Base-by-base conservation (phyloP, 75 land plant species). In the Adiantum capillusveneris region DNA sequence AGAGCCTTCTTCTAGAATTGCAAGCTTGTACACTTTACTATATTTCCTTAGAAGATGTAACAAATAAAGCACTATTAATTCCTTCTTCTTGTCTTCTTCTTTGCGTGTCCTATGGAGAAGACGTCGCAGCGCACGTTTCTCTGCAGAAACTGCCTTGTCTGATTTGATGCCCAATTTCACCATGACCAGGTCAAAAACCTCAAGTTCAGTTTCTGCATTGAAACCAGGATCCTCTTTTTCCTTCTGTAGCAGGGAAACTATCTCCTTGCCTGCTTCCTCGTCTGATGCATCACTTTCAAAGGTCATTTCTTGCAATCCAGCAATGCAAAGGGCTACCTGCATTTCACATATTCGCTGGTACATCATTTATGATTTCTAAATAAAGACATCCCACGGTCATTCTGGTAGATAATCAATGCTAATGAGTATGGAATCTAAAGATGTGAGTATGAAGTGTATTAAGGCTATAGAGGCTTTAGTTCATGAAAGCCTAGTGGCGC, bases 221-320 rank as follows among this genome's bases (percentile, higher is more conserved):
- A 63, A 53, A 61, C 66, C 74, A 26, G 78, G 62, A 46, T 29
- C 28, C 11, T 66, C 61, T 25, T 65, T 58, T 27, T 74, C 71
- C 44, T 70, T 66, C 53, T 62, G 74, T 20, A 91, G 59, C 62
- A 87, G 50, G 30, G 70, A 45, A 17, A 74, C 60, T 45, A 91
- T 29, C 16, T 59, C 79, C 39, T 75, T 75, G 18, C 92, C 84
- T 59, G 80, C 80, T 49, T 91, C 85, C 75, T 84, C 71, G 50
- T 91, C 92, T 36, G 68, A 62, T 59, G 85, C 64, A 37, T 84
- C 84, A 39, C 79, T 42, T 26, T 31, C 27, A 57, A 91, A 87
- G 1, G 44, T 53, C 17, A 70, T 84, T 51, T 26, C 69, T 55
- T 64, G 59, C 22, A 87, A 60, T 52, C 75, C 84, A 44, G 65